Base-by-base conservation (phyloP, 495 filamentous ascomycete species). In the Penicillium antarcticum region DNA sequence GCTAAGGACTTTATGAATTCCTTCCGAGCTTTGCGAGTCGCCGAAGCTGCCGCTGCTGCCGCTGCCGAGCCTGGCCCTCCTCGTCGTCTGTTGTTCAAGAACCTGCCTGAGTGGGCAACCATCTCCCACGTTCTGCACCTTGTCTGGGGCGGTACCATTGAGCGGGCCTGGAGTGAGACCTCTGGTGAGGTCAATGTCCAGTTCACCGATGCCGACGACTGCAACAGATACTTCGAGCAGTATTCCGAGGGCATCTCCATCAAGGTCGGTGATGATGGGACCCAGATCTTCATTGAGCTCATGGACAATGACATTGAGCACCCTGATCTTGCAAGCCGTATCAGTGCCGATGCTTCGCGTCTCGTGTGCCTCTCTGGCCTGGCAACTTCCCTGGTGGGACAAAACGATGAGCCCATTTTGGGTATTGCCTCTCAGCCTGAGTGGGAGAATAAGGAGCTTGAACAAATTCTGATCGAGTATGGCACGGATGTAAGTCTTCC, bases 81-180 rank as follows among this genome's bases (percentile, higher is more conserved):
- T 5, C 60, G 68, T 40, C 63, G 59, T 1, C 48, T 72, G n/a
- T 53, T 75, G 8, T 65, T 80, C 40, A 72, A 62, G 26, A 54
- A 59, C 39, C 57, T 74, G n/a, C 69, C 75, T 0, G 40, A 55
- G 8, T 52, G 53, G 36, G 62, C 62, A n/a, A 56, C 42, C 13
- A 66, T 45, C 18, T 50, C 72, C 3, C 52, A 72, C 40, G 51
- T 79, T 24, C 55, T 77, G 5, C 66, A 67, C 2, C 55, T 80
- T 4, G 58, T 79, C 4, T 69, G 72, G 40, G 76, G 75, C 6
- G 78, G 77, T 13, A 32, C 58, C 11, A 44, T 82, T 16, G 78
- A 80, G 40, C 66, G 64, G 39, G 42, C 46, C 4, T 58, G 46
- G 51, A 37, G n/a, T 5, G 52, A 45, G 4, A 6, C 10, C 14